Conservation (phyloP, 1,284 basidiomycete species). For the Rhodofomes roseus region DNA sequence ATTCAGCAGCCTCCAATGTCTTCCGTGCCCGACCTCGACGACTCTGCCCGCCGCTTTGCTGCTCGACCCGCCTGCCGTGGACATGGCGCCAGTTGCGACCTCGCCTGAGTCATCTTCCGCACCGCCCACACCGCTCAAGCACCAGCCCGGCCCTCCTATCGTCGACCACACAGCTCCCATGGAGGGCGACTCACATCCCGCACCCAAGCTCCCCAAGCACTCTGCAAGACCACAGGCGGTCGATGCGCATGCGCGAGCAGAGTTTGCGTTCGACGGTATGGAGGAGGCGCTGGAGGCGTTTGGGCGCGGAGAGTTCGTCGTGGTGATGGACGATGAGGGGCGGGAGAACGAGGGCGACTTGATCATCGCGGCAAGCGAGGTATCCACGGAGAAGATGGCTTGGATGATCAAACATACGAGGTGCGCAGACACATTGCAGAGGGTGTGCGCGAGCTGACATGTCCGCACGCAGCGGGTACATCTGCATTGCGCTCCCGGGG, state of each 20-base stretch:
- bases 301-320: slow-evolving; percentile 81
- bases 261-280: slow-evolving; percentile 61
- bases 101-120: not conserved
- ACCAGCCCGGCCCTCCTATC: not conserved
- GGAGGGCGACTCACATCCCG: not conserved
- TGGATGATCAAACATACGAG: slow-evolving; percentile 98
- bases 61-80: not conserved
- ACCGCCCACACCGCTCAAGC: not conserved
- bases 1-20: not conserved
- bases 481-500: slow-evolving; percentile 85
- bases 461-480: slow-evolving; percentile 76
- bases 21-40: not conserved
- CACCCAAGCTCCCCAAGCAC: slow-evolving; percentile 9
- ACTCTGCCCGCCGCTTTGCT: not conserved
- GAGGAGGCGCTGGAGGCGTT: slow-evolving; percentile 82
- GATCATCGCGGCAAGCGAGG: slow-evolving; percentile 77
- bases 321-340: slow-evolving; percentile 93
- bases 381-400: slow-evolving; percentile 96
- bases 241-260: slow-evolving; percentile 21
- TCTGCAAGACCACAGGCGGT: slow-evolving; percentile 24
- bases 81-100: not conserved
- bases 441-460: not conserved
- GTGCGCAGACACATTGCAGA: slow-evolving; percentile 39
- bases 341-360: slow-evolving; percentile 96
- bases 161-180: not conserved